Base-by-base conservation (phyloP, 1,284 basidiomycete species). In the Ustilago curta region DNA sequence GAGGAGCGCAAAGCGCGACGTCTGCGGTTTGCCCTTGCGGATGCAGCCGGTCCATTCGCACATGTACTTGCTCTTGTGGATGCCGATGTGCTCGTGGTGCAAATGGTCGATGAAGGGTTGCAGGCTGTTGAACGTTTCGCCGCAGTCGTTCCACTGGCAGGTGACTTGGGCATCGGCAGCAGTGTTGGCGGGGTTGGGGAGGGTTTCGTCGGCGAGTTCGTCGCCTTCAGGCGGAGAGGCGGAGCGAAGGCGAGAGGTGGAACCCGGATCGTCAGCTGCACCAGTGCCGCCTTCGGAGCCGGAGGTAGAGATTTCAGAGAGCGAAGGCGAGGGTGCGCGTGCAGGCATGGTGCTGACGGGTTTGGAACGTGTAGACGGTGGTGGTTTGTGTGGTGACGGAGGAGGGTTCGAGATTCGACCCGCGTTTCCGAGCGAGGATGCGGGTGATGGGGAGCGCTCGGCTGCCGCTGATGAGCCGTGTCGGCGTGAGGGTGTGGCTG, bases 31-130 rank as follows among this genome's bases (percentile, higher is more conserved):
- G 11, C 92, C 92, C 52, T 91, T 88, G 29, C 93, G 89, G 18
- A 88, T 87, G 85, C 94, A 95, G 1, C 91, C 91, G 12, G 89
- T 87, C 93, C 93, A 95, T 87, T 94, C 92, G 85, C 94, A 95
- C 25, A 91, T 91, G 84, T 95, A 95, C 78, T 90, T 91, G 25
- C 91, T 90, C 85, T 92, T 93, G 87, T 93, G 90, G n/a, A 91
- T 90, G 39, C 92, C 92, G 79, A 94, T 92, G 80, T 94, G 93
- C 42, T 73, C 76, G 70, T 90, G 88, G 78, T 93, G 92, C 50
- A 94, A 90, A 79, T 94, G 92, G 14, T 90, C 90, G 70, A 93
- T 91, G 65, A 93, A 87, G 0, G 89, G 89, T 25, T 89, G 89
- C 12, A 93, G 86, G 78, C 91, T 89, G 16, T 88, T 89, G 81